Evolutionary conservation across 768 basidiomycete genomes (phyloP).

Genomic region (Termitomyces heimii): DNA sequence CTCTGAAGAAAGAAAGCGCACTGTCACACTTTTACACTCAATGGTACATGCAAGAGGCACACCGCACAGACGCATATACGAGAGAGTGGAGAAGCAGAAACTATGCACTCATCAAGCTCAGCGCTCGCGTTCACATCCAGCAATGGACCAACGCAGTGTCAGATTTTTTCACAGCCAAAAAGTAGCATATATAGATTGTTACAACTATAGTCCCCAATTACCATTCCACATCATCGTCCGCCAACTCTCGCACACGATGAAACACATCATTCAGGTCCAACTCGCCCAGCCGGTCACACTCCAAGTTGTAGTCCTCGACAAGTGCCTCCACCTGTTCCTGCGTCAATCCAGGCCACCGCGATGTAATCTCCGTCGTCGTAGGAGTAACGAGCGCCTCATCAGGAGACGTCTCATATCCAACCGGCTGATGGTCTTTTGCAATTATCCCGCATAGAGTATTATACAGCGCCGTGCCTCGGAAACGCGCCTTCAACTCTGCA

Average conservation of each 20-base stretch:
- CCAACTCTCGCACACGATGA: conserved; percentile 58
- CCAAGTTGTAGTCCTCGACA: conserved; percentile 52
- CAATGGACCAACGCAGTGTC: conserved; percentile 30
- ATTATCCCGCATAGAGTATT: conserved; percentile 50
- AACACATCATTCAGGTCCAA: conserved; percentile 58
- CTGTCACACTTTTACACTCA: conserved; percentile 67
- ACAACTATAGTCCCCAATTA: conserved; percentile 12
- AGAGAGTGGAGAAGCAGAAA: conserved; percentile 64
- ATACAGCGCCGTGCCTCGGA: conserved; percentile 72
- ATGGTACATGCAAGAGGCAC: conserved; percentile 69
- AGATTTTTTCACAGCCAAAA: conserved; percentile 18
- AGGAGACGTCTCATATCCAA: conserved; percentile 50
- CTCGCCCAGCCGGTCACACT: conserved; percentile 53
- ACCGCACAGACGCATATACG: conserved; percentile 54
- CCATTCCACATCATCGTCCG: conserved; percentile 40
- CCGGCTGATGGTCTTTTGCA: conserved; percentile 30
- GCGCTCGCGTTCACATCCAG: conserved; percentile 49
- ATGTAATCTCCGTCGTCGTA: conserved; percentile 50
- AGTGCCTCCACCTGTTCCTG: conserved; percentile 58
- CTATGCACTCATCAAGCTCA: conserved; percentile 46
- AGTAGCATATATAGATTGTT: not conserved
- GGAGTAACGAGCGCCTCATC: conserved; percentile 56
- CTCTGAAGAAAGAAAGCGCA: conserved; percentile 58
- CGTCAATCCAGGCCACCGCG: conserved; percentile 72
- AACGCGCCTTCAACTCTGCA: conserved; percentile 64